phyloP scores from a whole-genome alignment of 2,329 filamentous ascomycete genomes.

The Ophiocordyceps camponoti-leonardi region DNA sequence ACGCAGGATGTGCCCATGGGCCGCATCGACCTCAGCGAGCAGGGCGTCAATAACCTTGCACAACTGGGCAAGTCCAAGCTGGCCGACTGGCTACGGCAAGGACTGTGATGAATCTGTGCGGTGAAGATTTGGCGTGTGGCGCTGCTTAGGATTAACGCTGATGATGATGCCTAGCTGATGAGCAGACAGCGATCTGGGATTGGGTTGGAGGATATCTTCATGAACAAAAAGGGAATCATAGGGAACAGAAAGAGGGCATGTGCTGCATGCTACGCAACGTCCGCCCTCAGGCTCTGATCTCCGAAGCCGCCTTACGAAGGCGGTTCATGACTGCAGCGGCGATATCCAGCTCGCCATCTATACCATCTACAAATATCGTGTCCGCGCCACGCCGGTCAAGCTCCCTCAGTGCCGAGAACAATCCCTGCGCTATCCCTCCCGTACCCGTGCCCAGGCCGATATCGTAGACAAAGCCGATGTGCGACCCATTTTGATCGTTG shows the following conservation, averaged over 20 bases:
- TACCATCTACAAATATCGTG: slow-evolving; percentile 80
- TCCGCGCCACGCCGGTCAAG: slow-evolving; percentile 67
- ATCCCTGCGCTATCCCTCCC: slow-evolving; percentile 60
- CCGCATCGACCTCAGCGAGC: slow-evolving; percentile 88
- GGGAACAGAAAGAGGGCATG: slow-evolving; percentile 3
- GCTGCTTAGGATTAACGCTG: background rate
- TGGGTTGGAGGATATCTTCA: background rate
- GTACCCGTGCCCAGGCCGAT: slow-evolving; percentile 56
- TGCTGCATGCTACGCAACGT: slow-evolving; percentile 4
- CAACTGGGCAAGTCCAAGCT: slow-evolving; percentile 87
- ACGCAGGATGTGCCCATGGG: slow-evolving; percentile 82
- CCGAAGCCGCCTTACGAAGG: slow-evolving; percentile 58
- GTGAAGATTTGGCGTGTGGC: background rate
- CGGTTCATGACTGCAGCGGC: slow-evolving; percentile 79
- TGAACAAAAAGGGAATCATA: background rate
- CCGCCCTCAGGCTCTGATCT: slow-evolving; percentile 26
- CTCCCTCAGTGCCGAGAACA: slow-evolving; percentile 77
- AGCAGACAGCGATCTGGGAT: background rate
- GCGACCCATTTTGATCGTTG: slow-evolving; percentile 12
- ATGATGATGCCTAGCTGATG: background rate
- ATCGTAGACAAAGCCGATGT: slow-evolving; percentile 38
- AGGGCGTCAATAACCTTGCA: slow-evolving; percentile 85
- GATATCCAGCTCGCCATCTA: slow-evolving; percentile 62
- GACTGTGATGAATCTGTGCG: slow-evolving; percentile 31
- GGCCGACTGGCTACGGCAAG: slow-evolving; percentile 78